Conservation (phyloP, 352 stramenopile genomes). For the Globisporangium spiculum region DNA sequence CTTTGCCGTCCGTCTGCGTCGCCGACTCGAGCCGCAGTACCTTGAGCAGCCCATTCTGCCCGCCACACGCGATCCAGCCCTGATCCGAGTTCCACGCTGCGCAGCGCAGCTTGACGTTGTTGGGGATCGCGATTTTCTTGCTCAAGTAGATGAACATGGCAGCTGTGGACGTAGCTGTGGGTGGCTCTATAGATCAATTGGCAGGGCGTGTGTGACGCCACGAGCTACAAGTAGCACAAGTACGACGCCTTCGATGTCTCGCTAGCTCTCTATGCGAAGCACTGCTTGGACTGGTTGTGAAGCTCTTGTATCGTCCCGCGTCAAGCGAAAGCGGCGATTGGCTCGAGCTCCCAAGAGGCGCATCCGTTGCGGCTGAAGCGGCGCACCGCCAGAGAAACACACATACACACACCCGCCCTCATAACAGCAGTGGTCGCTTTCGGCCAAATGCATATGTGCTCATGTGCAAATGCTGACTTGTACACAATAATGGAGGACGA, state of each 20-base stretch:
- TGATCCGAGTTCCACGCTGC: constrained; percentile 92
- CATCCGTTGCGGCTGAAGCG: constrained; percentile 2
- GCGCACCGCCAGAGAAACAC: neutral
- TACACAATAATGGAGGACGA: neutral
- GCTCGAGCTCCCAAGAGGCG: constrained; percentile 4
- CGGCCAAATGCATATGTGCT: too few species aligned
- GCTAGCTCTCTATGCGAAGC: neutral
- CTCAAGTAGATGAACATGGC: constrained; percentile 94
- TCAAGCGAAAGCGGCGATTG: neutral
- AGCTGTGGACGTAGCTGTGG: too few species aligned
- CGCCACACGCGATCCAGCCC: constrained; percentile 94
- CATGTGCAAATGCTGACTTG: too few species aligned
- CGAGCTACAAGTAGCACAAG: neutral
- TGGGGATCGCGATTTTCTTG: constrained; percentile 95
- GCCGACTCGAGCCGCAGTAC: constrained; percentile 89
- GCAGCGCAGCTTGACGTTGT: constrained; percentile 90
- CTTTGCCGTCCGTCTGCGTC: constrained; percentile 61
- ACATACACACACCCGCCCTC: neutral
- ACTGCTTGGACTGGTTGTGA: neutral
- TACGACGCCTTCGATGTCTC: neutral
- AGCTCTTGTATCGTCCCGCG: neutral
- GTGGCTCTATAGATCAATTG: neutral
- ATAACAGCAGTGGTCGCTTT: neutral
- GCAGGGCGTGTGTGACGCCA: neutral
- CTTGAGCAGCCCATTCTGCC: constrained; percentile 92